phyloP scores from a whole-genome alignment of 495 filamentous ascomycete species.

The Lindgomyces ingoldianus region DNA sequence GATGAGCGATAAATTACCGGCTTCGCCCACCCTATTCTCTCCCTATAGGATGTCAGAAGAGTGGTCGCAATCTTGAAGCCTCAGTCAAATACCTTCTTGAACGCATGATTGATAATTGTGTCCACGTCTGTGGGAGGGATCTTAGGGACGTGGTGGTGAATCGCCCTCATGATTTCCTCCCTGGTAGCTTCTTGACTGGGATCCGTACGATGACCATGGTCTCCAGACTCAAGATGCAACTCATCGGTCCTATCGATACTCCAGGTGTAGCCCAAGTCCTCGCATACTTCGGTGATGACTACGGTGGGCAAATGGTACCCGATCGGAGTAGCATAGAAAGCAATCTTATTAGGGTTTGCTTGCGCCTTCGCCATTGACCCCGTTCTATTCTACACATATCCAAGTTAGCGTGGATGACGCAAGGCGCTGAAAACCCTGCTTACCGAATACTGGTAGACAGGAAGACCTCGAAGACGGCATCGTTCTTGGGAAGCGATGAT shows the following conservation, averaged over 20 bases:
- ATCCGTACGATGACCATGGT: slow-evolving; percentile 1
- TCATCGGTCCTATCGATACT: slow-evolving; percentile 5
- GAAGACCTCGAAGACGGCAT: neutral
- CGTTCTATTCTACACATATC: neutral
- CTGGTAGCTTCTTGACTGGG: slow-evolving; percentile 59
- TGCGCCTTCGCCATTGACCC: neutral
- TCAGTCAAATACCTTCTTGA: slow-evolving; percentile 65
- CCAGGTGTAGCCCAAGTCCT: slow-evolving; percentile 33
- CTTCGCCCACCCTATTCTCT: slow-evolving; percentile 67
- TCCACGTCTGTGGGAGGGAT: slow-evolving; percentile 79
- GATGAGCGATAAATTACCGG: slow-evolving; percentile 63
- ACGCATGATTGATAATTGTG: slow-evolving; percentile 77
- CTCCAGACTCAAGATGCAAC: neutral
- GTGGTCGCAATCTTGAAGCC: neutral
- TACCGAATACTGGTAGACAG: neutral
- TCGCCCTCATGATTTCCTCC: slow-evolving; percentile 68
- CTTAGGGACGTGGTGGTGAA: slow-evolving; percentile 81
- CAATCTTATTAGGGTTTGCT: neutral
- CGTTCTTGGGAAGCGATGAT: neutral
- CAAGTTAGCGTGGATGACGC: too few relatives aligned
- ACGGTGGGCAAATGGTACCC: slow-evolving; percentile 74
- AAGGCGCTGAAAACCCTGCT: too few relatives aligned
- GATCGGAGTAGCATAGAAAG: slow-evolving; percentile 40
- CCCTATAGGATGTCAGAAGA: slow-evolving; percentile 44
- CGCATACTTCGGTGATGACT: slow-evolving; percentile 58